Evolutionary conservation across 768 basidiomycete species (phyloP).

Genomic region (Kwoniella bestiolae): DNA sequence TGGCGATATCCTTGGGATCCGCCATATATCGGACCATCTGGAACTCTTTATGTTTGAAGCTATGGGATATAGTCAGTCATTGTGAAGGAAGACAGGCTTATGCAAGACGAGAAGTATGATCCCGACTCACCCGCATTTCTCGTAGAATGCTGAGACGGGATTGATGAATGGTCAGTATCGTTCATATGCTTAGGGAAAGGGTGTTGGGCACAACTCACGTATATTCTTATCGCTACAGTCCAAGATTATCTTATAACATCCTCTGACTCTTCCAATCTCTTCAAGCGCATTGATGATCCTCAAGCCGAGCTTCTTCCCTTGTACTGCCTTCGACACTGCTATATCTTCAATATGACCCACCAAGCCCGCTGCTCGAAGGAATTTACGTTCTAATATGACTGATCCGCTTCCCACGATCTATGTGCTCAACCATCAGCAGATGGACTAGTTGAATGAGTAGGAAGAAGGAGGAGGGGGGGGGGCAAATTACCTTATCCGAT

Average conservation of each 20-base stretch:
- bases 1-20: conserved; percentile 23
- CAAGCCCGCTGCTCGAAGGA: conserved; percentile 78
- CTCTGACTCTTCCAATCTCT: conserved; percentile 75
- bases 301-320: conserved; percentile 89
- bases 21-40: conserved; percentile 72
- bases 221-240: conserved; percentile 91
- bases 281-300: conserved; percentile 85
- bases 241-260: conserved; percentile 92
- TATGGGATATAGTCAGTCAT: conserved; percentile 13
- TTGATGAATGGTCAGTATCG: conserved; percentile 10
- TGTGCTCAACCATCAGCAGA: not conserved
- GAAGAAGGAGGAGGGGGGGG: no score
- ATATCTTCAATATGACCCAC: conserved; percentile 99
- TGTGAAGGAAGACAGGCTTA: not conserved
- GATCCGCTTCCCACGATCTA: conserved; percentile 79
- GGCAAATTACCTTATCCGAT: conserved; percentile 67
- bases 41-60: conserved; percentile 76
- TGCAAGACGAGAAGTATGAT: not conserved
- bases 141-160: conserved; percentile 76
- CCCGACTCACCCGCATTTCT: conserved; percentile 69
- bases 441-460: not conserved
- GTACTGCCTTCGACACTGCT: conserved; percentile 81
- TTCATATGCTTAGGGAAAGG: not conserved
- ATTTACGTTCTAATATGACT: conserved; percentile 91
- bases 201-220: conserved; percentile 66